phyloP scores from a whole-genome alignment of 2,329 filamentous ascomycete genomes.

The Fonsecaea pugnacius region DNA sequence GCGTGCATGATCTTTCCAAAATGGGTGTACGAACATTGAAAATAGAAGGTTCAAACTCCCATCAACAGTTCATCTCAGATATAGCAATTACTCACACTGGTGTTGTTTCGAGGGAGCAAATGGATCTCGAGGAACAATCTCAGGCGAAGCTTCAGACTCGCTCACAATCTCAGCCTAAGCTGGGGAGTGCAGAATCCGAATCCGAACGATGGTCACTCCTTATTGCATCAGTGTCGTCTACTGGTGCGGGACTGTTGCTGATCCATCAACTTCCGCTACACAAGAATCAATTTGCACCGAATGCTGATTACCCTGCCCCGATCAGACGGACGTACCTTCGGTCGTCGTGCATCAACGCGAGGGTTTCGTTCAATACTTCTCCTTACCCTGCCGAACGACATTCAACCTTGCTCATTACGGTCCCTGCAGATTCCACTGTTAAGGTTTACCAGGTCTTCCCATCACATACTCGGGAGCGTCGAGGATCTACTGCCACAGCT shows the following conservation, averaged over 20 bases:
- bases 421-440: slow-evolving; percentile 56
- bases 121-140: slow-evolving; percentile 40
- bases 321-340: slow-evolving; percentile 55
- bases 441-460: slow-evolving; percentile 63
- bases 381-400: slow-evolving; percentile 58
- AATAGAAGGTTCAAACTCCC: slow-evolving; percentile 52
- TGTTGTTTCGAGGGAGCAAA: slow-evolving; percentile 36
- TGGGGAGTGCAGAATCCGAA: slow-evolving; percentile 24
- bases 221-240: slow-evolving; percentile 53
- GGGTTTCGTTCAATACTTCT: slow-evolving; percentile 59
- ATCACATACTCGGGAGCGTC: slow-evolving; percentile 38
- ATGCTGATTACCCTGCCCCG: slow-evolving; percentile 48
- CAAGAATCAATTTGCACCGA: slow-evolving; percentile 38
- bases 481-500: slow-evolving; percentile 41
- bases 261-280: slow-evolving; percentile 50
- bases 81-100: slow-evolving; percentile 60
- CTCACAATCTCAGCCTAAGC: slow-evolving; percentile 30
- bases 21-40: slow-evolving; percentile 55
- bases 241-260: slow-evolving; percentile 51
- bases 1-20: slow-evolving; percentile 43
- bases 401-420: slow-evolving; percentile 60
- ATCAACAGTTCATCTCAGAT: slow-evolving; percentile 57
- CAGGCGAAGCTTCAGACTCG: slow-evolving; percentile 42
- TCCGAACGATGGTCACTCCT: slow-evolving; percentile 49
- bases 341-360: slow-evolving; percentile 51